Base-by-base conservation (phyloP, 495 filamentous ascomycete species). In the Darksidea phi region DNA sequence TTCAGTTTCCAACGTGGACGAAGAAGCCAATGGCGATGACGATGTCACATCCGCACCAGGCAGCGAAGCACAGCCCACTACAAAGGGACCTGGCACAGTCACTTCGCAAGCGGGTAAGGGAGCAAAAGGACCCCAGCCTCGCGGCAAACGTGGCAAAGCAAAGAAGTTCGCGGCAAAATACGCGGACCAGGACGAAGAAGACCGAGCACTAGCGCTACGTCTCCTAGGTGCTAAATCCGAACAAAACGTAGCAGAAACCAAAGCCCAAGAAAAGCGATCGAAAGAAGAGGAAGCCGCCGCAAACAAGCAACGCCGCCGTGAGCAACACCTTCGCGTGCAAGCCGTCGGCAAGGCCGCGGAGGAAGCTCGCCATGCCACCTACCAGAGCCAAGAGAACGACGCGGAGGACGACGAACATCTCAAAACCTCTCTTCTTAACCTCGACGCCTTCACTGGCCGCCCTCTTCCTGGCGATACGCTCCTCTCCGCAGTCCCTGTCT, bases 91-190 rank as follows among this genome's bases (percentile, higher is more conserved):
- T 53, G 41, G 41, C 25, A 65, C 59, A 42, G 26, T 58, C 53
- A 57, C 50, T 36, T 68, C 61, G 55, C 54, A 71, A 58, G 49
- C 65, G 64, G 61, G 57, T 70, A 72, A 59, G 43, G 32, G 48
- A 34, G 42, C 48, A 17, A 64, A 47, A 32, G 52, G 38, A 7
- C 34, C 73, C 73, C 32, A 84, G 8, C 66, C 88, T 38, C 89
- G 93, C 24, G 94, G 91, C 37, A 93, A 95, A 73, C 85, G 82
- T 56, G 81, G 78, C 45, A 98, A 96, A 70, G 83, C 84, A 46
- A 96, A 94, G 77, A 96, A 95, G 69, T 83, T 88, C 0, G 90
- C 90, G 24, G 75, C 81, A 47, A 97, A 97, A 75, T 98, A 98
- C 73, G 91, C 90, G 32, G 80, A 95, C 67, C 94, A 98, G 79